Base-by-base conservation (phyloP, 495 filamentous ascomycete species). In the Tuber indicum region DNA sequence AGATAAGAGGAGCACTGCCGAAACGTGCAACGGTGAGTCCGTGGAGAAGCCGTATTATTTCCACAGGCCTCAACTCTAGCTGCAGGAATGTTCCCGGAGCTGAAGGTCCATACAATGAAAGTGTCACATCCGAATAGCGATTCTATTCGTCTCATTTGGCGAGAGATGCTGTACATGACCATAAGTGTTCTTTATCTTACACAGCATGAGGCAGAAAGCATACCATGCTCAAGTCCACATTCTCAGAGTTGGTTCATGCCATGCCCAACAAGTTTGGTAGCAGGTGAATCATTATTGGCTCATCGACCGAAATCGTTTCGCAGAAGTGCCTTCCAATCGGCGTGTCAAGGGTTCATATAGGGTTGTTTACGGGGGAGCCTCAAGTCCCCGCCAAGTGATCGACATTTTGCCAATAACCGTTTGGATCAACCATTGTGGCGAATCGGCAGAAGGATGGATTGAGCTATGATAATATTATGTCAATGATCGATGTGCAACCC, bases 61-160 rank as follows among this genome's bases (percentile, higher is more conserved):
- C 73, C 76, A 47, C 49, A 80, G 69, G 70, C 75, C 73, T 70
- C 76, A n/a, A 70, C 66, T 70, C 43, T 44, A 44, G 41, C 26
- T 46, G 26, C 21, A 45, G 69, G 26, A 78, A 47, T 76, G 58
- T 32, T 66, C 26, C 58, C 26, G 10, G 58, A 66, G 58, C 58
- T 66, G 58, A 66, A 66, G 8, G 12, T 36, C 58, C 58, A 32
- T 36, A 12, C 26, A 52, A 71, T 39, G 43, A 69, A 71, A 42
- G 4, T 49, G 19, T 8, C 58, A 16, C 26, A 75, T 71, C 45
- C 45, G 26, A 58, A 44, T 21, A 26, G 41, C n/a, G 41, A 43
- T 41, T 41, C 23, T 41, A 73, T 52, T n/a, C 52, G 43, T 58
- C 73, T 76, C 72, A 70, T 74, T 78, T 78, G 70, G 70, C 43